Base-by-base conservation (phyloP, 768 basidiomycete species). In the Termitomyces sp. region DNA sequence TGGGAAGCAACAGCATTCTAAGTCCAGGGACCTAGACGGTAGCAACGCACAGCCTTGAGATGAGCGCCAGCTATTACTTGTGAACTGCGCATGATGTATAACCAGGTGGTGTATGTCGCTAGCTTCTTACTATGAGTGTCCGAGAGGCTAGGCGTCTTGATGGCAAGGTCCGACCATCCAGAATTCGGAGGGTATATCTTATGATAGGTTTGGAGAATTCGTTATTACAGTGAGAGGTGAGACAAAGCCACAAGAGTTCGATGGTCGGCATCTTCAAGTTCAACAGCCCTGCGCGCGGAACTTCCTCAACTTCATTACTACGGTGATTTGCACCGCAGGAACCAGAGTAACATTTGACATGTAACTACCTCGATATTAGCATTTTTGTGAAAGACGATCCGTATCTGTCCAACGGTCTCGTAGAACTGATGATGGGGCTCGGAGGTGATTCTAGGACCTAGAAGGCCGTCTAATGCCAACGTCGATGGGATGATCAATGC, bases 111-210 rank as follows among this genome's bases (percentile, higher is more conserved):
- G 30, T 48, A 33, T 48, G 20, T 13, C 18, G 5, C 13, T 48
- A 2, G 30, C 32, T 22, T 13, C 46, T 48, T 6, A 13, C 18
- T 3, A 20, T 18, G 9, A 5, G n/a, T 8, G 48, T 48, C 45
- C 55, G 50, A 43, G 14, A 51, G 43, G 37, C 18, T 12, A 56
- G 59, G 50, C 56, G 26, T 20, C 45, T 34, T 45, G 53, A 56
- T 55, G 33, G 22, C 18, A 47, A 30, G 10, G 18, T 4, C 12
- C n/a, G 66, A 22, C 82, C 76, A 65, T 16, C 13, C 42, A 10
- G 36, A 18, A 16, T 18, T 37, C 36, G 36, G 5, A 42, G n/a
- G 20, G 10, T 20, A 42, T 16, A 42, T 20, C 40, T 42, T 8
- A 42, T 42, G 20, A 9, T 30, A 7, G 20, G 6, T 42, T 42